Percentiles rank a stretch among this genome's conserved stretches.
These are phyloP conservation scores for Suillus luteus DNA, from an alignment of 768 basidiomycete species.

Conservation along the genomic window DNA sequence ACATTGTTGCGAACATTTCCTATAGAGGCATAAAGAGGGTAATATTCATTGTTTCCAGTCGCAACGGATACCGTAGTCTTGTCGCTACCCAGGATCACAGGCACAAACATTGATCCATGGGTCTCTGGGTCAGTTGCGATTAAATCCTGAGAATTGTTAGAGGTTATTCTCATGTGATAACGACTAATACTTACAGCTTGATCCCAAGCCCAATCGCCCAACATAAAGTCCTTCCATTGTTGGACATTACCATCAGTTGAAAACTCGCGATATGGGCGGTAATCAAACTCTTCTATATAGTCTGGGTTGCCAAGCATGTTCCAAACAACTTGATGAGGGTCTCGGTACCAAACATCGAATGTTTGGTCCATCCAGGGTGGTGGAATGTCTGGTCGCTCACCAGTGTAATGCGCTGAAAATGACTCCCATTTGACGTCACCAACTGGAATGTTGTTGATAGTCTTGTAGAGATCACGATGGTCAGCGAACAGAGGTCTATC, in stretches of 20 bases:
- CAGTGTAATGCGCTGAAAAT: no score
- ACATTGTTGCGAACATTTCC: no score
- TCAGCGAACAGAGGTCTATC: no score
- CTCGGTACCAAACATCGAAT: no score
- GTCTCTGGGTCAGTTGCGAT: conserved; percentile 23
- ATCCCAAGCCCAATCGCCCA: not conserved
- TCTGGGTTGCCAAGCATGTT: not conserved
- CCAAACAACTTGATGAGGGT: not conserved
- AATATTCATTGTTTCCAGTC: conserved; percentile 25
- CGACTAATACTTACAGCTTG: conserved; percentile 12
- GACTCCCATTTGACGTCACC: no score
- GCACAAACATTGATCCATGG: conserved; percentile 22
- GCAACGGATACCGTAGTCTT: conserved; percentile 31
- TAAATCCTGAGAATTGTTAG: conserved; percentile 22
- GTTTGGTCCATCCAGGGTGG: no score
- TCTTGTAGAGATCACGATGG: no score
- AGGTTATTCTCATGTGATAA: conserved; percentile 12
- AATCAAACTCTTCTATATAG: not conserved
- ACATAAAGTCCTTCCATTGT: not conserved
- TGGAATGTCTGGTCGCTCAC: no score
- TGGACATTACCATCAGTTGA: not conserved
- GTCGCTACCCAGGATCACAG: conserved; percentile 26
- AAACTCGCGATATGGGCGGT: not conserved
- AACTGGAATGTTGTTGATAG: no score
- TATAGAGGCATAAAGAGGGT: conserved; percentile 21